Evolutionary conservation across 1,284 basidiomycete genomes (phyloP), one percentile per base, ranked within the genome.

Genomic region (Agroathelia rolfsii): DNA sequence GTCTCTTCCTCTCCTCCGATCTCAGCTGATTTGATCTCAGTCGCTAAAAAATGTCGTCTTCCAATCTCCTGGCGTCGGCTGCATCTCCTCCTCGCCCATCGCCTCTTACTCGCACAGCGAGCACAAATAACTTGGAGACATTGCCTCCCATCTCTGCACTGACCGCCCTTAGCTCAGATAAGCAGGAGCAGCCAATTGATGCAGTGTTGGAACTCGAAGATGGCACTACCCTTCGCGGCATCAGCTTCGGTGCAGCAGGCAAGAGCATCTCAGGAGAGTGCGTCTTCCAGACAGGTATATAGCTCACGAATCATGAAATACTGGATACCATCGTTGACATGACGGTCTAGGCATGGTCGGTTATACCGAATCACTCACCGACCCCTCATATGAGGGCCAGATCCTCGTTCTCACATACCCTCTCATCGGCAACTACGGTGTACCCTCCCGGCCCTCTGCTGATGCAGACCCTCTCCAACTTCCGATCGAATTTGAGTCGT

Each of bases 361-460:
- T 28, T 98, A 98, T 60, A 93, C 92, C 39, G 95, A 98, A 55
- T 97, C 95, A 11, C 67, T 98, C 43, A 99, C 95, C 31, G 95
- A 98, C 59, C 95, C 95, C 11, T 98, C 95, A 3, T 99, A 98
- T 62, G 83, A 94, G 57, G 92, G 92, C 32, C 95, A 98, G 61
- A 98, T 99, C 52, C 79, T 99, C 40, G 81, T 98, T 40, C 72
- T 98, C 46, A 98, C 95, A 4, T 98, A 96, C 63, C 95, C 95
- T 4, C 70, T 99, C 47, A 71, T 97, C 46, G 95, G 95, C 36
- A 97, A 97, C 60, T 99, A 99, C 54, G 95, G 95, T 57, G 93
- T 98, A n/a, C 95, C 95, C 35, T 70, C 71, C 42, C 78, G 92
- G 25, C 61, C 65, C 24, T n/a, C n/a, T n/a, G n/a, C n/a, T n/a